Conservation (phyloP, 2,329 filamentous ascomycete genomes). For the Arachnomyces sp. region DNA sequence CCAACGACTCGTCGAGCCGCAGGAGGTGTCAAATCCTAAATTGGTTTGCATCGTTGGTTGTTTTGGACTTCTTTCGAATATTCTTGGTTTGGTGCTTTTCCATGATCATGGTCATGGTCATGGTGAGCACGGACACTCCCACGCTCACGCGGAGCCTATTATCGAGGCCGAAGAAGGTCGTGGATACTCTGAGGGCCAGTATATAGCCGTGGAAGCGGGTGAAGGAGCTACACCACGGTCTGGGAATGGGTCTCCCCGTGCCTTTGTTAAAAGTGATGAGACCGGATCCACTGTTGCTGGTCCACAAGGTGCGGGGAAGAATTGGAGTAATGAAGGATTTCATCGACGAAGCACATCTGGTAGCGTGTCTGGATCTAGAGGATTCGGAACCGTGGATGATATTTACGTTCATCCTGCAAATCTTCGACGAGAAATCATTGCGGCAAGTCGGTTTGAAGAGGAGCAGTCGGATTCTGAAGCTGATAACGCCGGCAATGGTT, state of each 20-base stretch:
- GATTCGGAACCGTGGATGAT: constrained; percentile 52
- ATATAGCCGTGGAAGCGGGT: constrained; percentile 39
- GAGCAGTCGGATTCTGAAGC: constrained; percentile 43
- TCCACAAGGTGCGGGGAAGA: too few species aligned
- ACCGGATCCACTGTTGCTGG: constrained; percentile 20
- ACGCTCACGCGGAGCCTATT: constrained; percentile 36
- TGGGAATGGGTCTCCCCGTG: constrained; percentile 1
- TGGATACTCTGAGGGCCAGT: constrained; percentile 27
- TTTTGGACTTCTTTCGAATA: constrained; percentile 76
- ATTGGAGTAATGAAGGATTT: too few species aligned
- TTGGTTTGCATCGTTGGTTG: constrained; percentile 86
- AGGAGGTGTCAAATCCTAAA: constrained; percentile 73
- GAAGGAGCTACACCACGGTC: constrained; percentile 26
- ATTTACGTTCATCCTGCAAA: constrained; percentile 82
- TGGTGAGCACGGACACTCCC: constrained; percentile 49
- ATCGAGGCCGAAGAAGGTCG: constrained; percentile 43
- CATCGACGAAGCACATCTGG: constrained; percentile 18
- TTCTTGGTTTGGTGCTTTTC: constrained; percentile 80
- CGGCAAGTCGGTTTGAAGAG: constrained; percentile 59
- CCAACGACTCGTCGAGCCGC: constrained; percentile 83
- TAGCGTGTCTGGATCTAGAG: constrained; percentile 49
- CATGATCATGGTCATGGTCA: constrained; percentile 88
- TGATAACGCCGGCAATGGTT: constrained; percentile 48
- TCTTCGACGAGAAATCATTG: constrained; percentile 87
- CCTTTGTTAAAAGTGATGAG: constrained; percentile 20